Evolutionary conservation across 768 basidiomycete genomes (phyloP).

Genomic region (Hysterangium stoloniferum): DNA sequence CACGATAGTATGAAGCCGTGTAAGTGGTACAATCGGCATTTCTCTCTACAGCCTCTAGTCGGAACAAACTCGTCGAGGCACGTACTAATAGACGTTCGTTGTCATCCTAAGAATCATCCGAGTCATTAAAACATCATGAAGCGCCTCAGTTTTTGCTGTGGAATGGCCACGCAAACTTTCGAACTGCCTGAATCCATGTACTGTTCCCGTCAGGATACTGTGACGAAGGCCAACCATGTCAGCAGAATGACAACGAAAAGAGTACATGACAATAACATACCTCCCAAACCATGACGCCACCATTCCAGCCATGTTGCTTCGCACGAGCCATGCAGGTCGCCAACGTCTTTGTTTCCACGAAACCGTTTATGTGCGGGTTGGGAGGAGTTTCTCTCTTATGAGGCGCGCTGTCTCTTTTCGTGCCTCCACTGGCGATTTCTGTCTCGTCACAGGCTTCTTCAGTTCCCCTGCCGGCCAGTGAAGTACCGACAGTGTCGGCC

Average conservation of each 20-base stretch:
- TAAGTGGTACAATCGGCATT: too few relatives aligned
- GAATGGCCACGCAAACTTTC: conserved; percentile 28
- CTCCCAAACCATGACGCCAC: conserved; percentile 28
- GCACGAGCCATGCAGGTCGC: conserved; percentile 24
- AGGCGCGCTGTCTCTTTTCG: background rate
- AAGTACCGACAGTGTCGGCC: background rate
- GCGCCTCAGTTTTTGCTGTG: too few relatives aligned
- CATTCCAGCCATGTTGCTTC: conserved; percentile 26
- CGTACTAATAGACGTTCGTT: too few relatives aligned
- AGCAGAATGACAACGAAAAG: background rate
- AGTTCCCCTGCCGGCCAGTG: background rate
- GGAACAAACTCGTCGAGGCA: too few relatives aligned
- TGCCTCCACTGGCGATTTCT: background rate
- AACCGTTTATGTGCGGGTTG: conserved; percentile 21
- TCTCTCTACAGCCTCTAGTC: too few relatives aligned
- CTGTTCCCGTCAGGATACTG: conserved; percentile 36
- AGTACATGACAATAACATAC: background rate
- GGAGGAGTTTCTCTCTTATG: background rate
- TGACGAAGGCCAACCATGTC: conserved; percentile 19
- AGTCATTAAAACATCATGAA: too few relatives aligned
- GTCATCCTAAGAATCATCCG: too few relatives aligned
- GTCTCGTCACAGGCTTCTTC: background rate
- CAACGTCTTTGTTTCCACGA: conserved; percentile 21
- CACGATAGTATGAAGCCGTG: too few relatives aligned
- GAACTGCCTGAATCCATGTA: conserved; percentile 34